These are phyloP conservation scores for Geotrichum citri-aurantii DNA, from an alignment of 1,139 yeast species.

Conservation along the genomic window DNA sequence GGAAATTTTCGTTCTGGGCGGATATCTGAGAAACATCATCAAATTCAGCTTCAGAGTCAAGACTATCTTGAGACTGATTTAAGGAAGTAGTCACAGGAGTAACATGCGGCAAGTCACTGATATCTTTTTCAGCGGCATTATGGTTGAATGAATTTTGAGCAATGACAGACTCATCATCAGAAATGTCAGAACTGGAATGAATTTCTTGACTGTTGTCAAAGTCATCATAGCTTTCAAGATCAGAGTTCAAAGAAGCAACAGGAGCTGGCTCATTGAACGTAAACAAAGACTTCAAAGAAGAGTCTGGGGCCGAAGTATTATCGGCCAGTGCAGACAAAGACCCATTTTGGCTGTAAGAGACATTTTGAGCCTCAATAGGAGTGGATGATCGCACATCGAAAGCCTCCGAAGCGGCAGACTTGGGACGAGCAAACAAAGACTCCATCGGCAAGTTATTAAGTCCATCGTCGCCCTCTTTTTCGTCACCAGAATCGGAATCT, in stretches of 20 bases:
- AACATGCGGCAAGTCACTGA: neutral
- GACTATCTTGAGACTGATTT: neutral
- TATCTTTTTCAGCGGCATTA: neutral
- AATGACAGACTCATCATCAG: neutral
- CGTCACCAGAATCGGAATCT: neutral
- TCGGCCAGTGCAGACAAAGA: neutral
- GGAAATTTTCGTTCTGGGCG: neutral
- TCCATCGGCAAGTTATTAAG: neutral
- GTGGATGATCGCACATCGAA: conserved; percentile 1
- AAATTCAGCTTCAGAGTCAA: neutral
- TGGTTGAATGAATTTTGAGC: neutral
- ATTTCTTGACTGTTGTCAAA: neutral
- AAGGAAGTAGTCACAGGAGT: neutral
- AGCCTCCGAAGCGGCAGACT: neutral
- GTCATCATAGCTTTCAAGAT: neutral
- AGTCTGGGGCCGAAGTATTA: neutral
- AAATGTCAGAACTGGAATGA: neutral
- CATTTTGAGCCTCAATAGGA: neutral
- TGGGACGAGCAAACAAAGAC: neutral
- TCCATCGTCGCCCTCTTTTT: neutral
- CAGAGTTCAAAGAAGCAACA: neutral
- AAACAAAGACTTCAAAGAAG: neutral
- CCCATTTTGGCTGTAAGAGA: neutral
- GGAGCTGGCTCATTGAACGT: neutral
- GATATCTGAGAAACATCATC: neutral